Evolutionary conservation across 805 yeast genomes (phyloP).

Genomic region (Spathaspora hagerdaliae): DNA sequence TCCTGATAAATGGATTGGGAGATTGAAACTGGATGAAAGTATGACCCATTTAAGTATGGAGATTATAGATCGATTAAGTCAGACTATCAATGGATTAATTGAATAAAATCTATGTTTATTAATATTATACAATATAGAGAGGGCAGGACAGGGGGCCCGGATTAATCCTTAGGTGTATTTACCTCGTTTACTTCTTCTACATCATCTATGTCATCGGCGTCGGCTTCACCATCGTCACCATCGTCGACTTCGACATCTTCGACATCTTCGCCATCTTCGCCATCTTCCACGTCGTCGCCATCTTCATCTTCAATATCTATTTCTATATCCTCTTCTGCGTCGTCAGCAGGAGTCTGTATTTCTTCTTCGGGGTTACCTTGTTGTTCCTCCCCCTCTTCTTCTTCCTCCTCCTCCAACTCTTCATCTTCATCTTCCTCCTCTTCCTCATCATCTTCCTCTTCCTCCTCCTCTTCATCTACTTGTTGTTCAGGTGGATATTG

Average conservation of each 20-base stretch:
- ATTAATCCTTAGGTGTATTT: conserved; percentile 9
- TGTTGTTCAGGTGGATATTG: conserved; percentile 78
- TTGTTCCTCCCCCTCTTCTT: conserved; percentile 40
- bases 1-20: conserved; percentile 56
- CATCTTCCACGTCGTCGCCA: conserved; percentile 9
- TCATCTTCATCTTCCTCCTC: conserved; percentile 55
- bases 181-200: conserved; percentile 6
- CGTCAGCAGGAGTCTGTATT: conserved; percentile 36
- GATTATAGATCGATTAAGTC: conserved; percentile 26
- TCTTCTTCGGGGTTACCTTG: conserved; percentile 38
- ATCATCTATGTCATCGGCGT: conserved; percentile 8
- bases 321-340: conserved; percentile 20
- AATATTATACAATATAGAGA: neutral
- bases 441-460: conserved; percentile 52
- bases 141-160: too few species aligned
- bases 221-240: conserved; percentile 2
- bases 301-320: conserved; percentile 13
- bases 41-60: conserved; percentile 9
- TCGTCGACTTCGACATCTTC: conserved; percentile 13
- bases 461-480: conserved; percentile 59
- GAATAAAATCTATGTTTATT: neutral
- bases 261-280: conserved; percentile 8
- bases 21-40: conserved; percentile 15
- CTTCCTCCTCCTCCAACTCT: conserved; percentile 46
- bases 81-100: conserved; percentile 26